Evolutionary conservation across 768 basidiomycete species (phyloP), one percentile per base, ranked within the genome.

Genomic region (Mycena olivaceomarginata): DNA sequence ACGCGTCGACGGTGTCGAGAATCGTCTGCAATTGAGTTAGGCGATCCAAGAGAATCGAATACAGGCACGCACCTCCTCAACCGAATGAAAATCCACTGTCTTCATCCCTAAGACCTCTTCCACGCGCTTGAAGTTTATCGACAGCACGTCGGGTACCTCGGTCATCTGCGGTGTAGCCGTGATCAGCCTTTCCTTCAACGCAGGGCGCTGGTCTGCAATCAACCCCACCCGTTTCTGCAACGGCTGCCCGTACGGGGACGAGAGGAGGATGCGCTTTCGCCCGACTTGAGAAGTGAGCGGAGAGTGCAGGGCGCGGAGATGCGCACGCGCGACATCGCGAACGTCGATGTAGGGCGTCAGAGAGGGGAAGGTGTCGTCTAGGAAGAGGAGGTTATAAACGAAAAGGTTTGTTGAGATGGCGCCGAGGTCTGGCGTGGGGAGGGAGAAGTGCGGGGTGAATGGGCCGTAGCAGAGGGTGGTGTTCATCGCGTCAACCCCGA

Each of bases 401-500:
- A 59, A 4, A 1, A 37, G 1, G 57, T 37, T 13, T 25, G 31
- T 31, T 5, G 57, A 59, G 25, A 59, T 10, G 12, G 57, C 56
- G 8, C 57, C 31, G 12, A 59, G 31, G 9, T 59, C 57, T 5
- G 10, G 31, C 25, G 57, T 11, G 7, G 57, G 22, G 12, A 59
- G 11, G 57, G 22, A n/a, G 10, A 53, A 53, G 16, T 22, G 20
- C 7, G 51, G 8, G 6, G 57, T 59, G 25, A 59, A 59, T 3
- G 57, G 57, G 1, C 57, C 57, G 25, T 59, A 59, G 57, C 25
- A 59, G 57, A 57, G 31, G 4, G 22, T 25, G 1, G 56, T 25
- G 56, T 57, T 57, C 56, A 92, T 83, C 1, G 84, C 91, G 62
- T 88, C 86, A 10, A 91, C 88, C 5, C 87, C 90, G 79, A 87